Conservation (phyloP, 2,329 filamentous ascomycete species). For the Apiospora malaysiana region DNA sequence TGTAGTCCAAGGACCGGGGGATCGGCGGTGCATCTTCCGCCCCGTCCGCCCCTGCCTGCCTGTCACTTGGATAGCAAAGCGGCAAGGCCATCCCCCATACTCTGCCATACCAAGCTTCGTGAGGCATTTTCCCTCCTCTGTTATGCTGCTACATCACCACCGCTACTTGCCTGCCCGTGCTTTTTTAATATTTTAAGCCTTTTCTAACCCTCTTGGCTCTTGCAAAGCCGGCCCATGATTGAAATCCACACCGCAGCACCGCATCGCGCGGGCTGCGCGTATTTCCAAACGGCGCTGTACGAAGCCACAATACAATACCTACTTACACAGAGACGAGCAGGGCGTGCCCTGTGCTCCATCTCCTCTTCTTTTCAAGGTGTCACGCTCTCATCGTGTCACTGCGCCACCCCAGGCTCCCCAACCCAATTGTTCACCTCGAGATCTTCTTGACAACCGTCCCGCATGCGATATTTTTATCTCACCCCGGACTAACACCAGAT, state of each 20-base stretch:
- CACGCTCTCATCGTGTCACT: background rate
- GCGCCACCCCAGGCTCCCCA: background rate
- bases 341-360: background rate
- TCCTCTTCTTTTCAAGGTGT: background rate
- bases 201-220: background rate
- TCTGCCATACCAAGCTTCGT: background rate
- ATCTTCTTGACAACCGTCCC: background rate
- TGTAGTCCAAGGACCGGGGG: background rate
- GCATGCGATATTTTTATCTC: background rate
- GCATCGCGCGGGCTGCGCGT: conserved; percentile 3
- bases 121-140: background rate
- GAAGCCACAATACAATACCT: too few species aligned
- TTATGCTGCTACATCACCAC: background rate
- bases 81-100: background rate
- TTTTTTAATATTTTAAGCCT: background rate
- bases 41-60: background rate
- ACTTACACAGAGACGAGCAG: background rate
- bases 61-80: conserved; percentile 7
- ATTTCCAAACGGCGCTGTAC: background rate
- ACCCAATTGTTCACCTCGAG: background rate
- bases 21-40: background rate
- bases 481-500: conserved; percentile 13
- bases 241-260: background rate
- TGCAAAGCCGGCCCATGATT: background rate
- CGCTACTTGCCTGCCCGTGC: background rate